Percentiles rank a stretch among this genome's conserved stretches.
phyloP scores from a whole-genome alignment of 2,329 filamentous ascomycete species.

The Blastomyces gilchristii region DNA sequence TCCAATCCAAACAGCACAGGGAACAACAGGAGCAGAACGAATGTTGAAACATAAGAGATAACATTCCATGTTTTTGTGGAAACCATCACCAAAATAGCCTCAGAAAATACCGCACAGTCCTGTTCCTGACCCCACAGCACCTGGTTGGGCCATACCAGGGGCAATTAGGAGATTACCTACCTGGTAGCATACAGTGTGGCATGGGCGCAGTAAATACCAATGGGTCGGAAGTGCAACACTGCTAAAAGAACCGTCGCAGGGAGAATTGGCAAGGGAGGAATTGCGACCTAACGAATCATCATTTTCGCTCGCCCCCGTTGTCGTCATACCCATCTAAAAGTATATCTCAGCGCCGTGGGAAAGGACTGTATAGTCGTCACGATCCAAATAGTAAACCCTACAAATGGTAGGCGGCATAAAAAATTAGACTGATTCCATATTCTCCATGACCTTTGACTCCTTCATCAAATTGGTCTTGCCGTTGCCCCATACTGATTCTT shows the following conservation, averaged over 20 bases:
- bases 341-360: too few species aligned
- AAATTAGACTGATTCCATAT: not conserved
- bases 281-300: not conserved
- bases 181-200: too few species aligned
- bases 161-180: not conserved
- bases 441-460: not conserved
- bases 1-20: too few species aligned
- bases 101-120: too few species aligned
- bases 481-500: not conserved
- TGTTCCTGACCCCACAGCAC: too few species aligned
- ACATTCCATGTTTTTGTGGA: too few species aligned
- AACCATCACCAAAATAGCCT: too few species aligned
- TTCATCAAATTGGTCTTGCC: not conserved
- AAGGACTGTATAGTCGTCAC: not conserved
- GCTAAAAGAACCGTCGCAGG: not conserved
- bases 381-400: too few species aligned
- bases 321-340: not conserved
- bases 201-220: not conserved
- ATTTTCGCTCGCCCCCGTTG: not conserved
- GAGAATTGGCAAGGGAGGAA: too few species aligned
- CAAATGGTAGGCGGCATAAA: not conserved
- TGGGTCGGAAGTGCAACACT: not conserved
- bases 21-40: too few species aligned
- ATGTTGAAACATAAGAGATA: too few species aligned
- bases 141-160: too few species aligned